phyloP scores from a whole-genome alignment of 371 early-diverging fungal species.

The Apophysomyces variabilis region DNA sequence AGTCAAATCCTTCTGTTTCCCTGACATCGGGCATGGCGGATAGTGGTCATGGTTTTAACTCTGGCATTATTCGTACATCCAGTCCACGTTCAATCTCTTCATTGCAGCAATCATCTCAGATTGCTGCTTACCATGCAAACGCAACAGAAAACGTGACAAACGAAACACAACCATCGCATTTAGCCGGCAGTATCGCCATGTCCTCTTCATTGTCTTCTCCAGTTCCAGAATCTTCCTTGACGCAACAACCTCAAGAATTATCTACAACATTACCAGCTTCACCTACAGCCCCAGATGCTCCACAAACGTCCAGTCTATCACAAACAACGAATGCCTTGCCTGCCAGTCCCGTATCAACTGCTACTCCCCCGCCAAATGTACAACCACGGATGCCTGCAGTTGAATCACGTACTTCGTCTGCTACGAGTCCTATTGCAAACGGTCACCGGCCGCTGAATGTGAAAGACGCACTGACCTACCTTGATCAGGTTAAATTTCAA shows the following conservation, averaged over 20 bases:
- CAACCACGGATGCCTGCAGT: neutral
- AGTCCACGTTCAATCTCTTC: neutral
- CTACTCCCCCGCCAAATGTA: conserved; percentile 1
- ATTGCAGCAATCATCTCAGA: neutral
- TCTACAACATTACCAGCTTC: neutral
- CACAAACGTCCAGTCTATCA: neutral
- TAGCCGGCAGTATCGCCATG: neutral
- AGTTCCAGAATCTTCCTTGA: neutral
- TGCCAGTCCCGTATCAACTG: neutral
- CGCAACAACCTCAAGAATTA: neutral
- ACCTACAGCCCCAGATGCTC: neutral
- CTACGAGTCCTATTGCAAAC: neutral
- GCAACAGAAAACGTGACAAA: neutral
- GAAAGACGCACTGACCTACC: conserved; percentile 95
- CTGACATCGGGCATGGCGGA: neutral
- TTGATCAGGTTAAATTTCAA: conserved; percentile 96
- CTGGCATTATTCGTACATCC: neutral
- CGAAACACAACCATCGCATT: neutral
- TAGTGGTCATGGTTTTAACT: neutral
- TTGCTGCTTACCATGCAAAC: neutral
- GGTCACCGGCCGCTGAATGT: conserved; percentile 61
- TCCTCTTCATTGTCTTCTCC: neutral
- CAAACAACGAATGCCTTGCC: conserved; percentile 2
- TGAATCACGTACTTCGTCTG: conserved; percentile 6
- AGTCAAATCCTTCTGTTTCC: neutral